phyloP scores from a whole-genome alignment of 2,329 filamentous ascomycete species.

The Trichoderma koningii region DNA sequence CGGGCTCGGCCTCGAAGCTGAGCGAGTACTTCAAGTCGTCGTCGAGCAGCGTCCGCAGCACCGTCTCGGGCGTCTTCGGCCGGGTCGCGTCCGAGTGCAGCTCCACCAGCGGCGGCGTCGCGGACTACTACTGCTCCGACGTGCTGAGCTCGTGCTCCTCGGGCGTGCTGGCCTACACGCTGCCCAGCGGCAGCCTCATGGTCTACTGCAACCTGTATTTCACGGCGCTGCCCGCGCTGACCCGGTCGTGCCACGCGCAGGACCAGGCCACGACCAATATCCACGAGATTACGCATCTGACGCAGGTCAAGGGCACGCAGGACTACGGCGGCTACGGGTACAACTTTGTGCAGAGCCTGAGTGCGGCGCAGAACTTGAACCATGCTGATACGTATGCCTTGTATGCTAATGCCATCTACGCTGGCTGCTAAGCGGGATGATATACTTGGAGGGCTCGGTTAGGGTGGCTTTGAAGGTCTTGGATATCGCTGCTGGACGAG shows the following conservation, averaged over 20 bases:
- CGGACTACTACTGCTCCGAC: constrained; percentile 62
- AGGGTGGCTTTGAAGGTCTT: not conserved
- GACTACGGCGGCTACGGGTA: constrained; percentile 62
- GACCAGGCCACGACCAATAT: constrained; percentile 66
- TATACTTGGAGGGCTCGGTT: not conserved
- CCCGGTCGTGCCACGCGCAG: constrained; percentile 60
- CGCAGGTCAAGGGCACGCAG: constrained; percentile 57
- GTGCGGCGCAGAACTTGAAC: constrained; percentile 53
- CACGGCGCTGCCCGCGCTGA: constrained; percentile 52
- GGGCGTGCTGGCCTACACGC: constrained; percentile 63
- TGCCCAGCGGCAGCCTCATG: constrained; percentile 56
- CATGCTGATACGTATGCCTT: constrained; percentile 64
- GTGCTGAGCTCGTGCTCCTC: constrained; percentile 53
- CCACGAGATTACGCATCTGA: constrained; percentile 67
- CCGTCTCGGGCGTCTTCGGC: constrained; percentile 55
- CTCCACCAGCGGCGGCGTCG: constrained; percentile 50
- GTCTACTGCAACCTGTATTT: constrained; percentile 66
- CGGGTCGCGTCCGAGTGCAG: constrained; percentile 58
- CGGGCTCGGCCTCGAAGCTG: constrained; percentile 52
- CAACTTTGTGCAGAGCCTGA: constrained; percentile 53
- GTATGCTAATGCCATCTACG: constrained; percentile 44
- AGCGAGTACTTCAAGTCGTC: constrained; percentile 66
- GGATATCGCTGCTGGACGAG: not conserved
- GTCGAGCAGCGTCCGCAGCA: constrained; percentile 45
- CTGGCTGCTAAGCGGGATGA: constrained; percentile 41